Percentiles rank a stretch among this genome's conserved stretches.
These are phyloP conservation scores for Barnettozyma pratensis DNA, from an alignment of 805 yeast species.

Conservation along the genomic window DNA sequence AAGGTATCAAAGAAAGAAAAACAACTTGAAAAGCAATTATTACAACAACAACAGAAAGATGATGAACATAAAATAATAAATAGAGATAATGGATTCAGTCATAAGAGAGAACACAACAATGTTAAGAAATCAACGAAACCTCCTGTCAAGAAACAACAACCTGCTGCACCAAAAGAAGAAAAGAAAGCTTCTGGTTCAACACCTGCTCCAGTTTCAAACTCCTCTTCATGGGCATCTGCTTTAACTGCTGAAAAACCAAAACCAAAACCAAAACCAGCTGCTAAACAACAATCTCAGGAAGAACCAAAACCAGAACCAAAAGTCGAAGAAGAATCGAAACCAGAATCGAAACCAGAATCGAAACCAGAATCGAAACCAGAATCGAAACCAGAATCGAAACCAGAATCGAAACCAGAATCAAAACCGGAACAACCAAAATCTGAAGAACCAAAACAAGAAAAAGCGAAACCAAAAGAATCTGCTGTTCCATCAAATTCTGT, in stretches of 20 bases:
- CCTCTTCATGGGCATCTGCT: conserved; percentile 28
- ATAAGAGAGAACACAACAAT: conserved; percentile 9
- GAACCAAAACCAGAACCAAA: conserved; percentile 6
- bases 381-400: conserved; percentile 14
- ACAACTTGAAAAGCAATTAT: conserved; percentile 27
- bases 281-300: conserved; percentile 11
- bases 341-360: conserved; percentile 13
- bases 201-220: conserved; percentile 14
- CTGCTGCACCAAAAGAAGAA: conserved; percentile 17
- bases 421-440: conserved; percentile 5
- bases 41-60: conserved; percentile 12
- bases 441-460: conserved; percentile 16
- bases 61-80: conserved; percentile 21
- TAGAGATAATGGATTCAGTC: conserved; percentile 15
- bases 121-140: conserved; percentile 9
- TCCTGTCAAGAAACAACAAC: conserved; percentile 9
- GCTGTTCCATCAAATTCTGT: conserved; percentile 24
- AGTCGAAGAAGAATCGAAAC: conserved; percentile 10
- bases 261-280: conserved; percentile 18
- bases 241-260: conserved; percentile 21
- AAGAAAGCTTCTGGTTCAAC: conserved; percentile 16
- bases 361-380: conserved; percentile 11
- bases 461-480: conserved; percentile 13
- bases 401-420: conserved; percentile 13
- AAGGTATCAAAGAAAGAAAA: conserved; percentile 55